Evolutionary conservation across 164 flowering plant species (phyloP), one percentile per base, ranked within the genome.

Genomic region (Piper longum): DNA sequence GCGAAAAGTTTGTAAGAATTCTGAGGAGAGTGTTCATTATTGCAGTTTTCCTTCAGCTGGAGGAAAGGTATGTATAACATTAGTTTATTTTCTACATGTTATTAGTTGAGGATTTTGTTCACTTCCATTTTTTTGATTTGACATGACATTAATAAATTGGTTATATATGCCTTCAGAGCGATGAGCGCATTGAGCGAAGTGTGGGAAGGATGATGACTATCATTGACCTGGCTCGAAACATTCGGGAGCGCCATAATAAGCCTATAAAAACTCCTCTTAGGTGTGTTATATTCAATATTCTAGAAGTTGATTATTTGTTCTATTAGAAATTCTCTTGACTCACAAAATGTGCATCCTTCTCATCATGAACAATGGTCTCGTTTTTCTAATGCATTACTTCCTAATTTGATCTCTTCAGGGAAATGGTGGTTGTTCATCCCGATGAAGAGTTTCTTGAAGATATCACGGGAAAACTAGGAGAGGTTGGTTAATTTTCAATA

Each of bases 201-300:
- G 99, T 95, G 60, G 61, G 79, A 60, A 85, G 97, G 66, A 95
- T 95, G 97, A 95, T 82, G 87, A 95, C 83, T 11, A 79, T 90
- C 64, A 88, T 95, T 77, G 99, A 95, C 78, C 95, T 87, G 69
- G 97, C 89, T 9, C 89, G 99, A 7, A 95, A 87, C 65, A 90
- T 91, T 55, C 95, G 99, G 45, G 97, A 90, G 71, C 91, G 95
- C 16, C 90, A 95, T 73, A 86, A 83, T 79, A 85, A 85, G 72
- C 95, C 99, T 67, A 76, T 91, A 36, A 95, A 91, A 77, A 71
- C 93, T n/a, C 99, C 99, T 17, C 87, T 91, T 41, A 85, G 76
- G 98, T 88, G 41, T 67, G 52, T 48, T 9, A 12, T 5, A 4
- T 41, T 64, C 36, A 18, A 60, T 48, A 14, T 48, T 48, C 14